Evolutionary conservation across 2,329 filamentous ascomycete species (phyloP), one percentile per base, ranked within the genome.

Genomic region (Arthrobotrys musiformis): DNA sequence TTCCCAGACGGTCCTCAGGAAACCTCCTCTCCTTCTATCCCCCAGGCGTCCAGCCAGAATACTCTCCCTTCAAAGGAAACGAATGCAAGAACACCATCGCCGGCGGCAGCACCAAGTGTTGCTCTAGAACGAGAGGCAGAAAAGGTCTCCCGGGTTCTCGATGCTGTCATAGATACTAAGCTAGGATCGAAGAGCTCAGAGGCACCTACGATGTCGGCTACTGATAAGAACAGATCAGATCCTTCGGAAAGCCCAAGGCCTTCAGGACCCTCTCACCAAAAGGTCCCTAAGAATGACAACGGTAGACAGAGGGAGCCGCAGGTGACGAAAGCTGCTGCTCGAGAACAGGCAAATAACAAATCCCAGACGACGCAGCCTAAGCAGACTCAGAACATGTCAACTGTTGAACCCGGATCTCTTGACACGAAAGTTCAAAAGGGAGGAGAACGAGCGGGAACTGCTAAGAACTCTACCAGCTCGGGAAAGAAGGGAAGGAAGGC

Each of bases 1-100:
- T 70, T 76, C 48, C 64, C 64, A 26, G 37, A 40, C 30, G 58
- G 56, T 44, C 15, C 48, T 22, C 48, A 64, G 17, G 72, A 66
- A 33, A 24, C 48, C 19, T 58, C 48, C n/a, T 44, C 28, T 26
- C 26, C 44, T 42, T 58, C 54, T 17, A 40, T 40, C 11, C 19
- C 33, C 4, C 19, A n/a, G 30, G 30, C 54, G 2, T 26, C 54
- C 11, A n/a, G 54, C 54, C 54, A 24, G 19, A 58, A 24, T 40
- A 58, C 54, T 26, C 54, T 58, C 54, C 42, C 56, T 40, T 54
- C 46, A 22, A 40, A 46, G 54, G 24, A 35, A 17, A 19, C 17
- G n/a, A 48, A 63, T 15, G 24, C 19, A 7, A n/a, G 15, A 13
- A 46, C 5, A 9, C 24, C 33, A 19, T 15, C 35, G 8, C 1